Evolutionary conservation across 768 basidiomycete genomes (phyloP).

Genomic region (Tulasnella sp.): DNA sequence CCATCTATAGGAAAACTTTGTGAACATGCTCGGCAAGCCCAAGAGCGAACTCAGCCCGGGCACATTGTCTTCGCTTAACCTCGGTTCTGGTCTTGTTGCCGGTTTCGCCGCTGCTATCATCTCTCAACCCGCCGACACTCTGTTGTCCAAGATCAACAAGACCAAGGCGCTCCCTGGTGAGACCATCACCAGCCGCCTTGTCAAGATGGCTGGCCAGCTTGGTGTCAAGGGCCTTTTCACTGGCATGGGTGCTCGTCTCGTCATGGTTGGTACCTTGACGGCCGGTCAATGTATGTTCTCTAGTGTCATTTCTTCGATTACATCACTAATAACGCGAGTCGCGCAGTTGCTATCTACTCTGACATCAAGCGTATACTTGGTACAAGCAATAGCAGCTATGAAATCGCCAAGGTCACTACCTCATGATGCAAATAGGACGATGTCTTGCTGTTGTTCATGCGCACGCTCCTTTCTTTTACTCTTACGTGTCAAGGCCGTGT

Average conservation of each 20-base stretch:
- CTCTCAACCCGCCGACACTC: constrained; percentile 89
- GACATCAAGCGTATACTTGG: constrained; percentile 29
- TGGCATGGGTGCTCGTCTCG: constrained; percentile 28
- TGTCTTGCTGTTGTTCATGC: no score
- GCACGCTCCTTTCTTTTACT: no score
- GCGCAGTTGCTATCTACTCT: constrained; percentile 26
- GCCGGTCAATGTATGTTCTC: constrained; percentile 28
- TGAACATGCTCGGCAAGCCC: constrained; percentile 60
- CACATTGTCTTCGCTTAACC: constrained; percentile 50
- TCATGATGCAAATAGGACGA: no score
- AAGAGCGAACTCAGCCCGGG: constrained; percentile 52
- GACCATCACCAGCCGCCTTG: constrained; percentile 28
- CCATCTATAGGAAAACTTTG: no score
- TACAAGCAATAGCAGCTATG: constrained; percentile 28
- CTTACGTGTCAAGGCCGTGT: no score
- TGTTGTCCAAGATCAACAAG: constrained; percentile 92
- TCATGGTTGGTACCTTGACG: constrained; percentile 34
- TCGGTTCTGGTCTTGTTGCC: constrained; percentile 84
- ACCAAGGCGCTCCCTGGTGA: constrained; percentile 35
- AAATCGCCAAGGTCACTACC: constrained; percentile 20
- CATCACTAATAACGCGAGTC: not conserved
- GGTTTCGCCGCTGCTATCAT: constrained; percentile 94
- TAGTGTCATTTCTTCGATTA: not conserved
- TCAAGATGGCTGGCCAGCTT: constrained; percentile 30
- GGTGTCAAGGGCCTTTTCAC: constrained; percentile 32